A percentile compares a stretch with the other conserved stretches of the same genome.
phyloP scores from a whole-genome alignment of 2,329 filamentous ascomycete genomes.

The Exophiala sp. region DNA sequence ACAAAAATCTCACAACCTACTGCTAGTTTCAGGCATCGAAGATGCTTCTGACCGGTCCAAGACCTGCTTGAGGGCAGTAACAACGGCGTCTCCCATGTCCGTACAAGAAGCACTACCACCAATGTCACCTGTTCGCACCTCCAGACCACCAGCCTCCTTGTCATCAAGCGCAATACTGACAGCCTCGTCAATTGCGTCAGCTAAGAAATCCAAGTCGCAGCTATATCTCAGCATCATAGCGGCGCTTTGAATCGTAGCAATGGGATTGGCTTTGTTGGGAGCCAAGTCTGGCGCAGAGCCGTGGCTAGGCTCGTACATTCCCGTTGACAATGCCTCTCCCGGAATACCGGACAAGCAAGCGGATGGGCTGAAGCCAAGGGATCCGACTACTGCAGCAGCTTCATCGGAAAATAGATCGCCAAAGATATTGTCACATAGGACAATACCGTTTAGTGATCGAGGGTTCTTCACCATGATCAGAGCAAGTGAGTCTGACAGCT shows the following conservation, averaged over 20 bases:
- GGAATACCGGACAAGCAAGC: slow-evolving; percentile 80
- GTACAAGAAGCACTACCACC: slow-evolving; percentile 67
- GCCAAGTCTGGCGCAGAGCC: slow-evolving; percentile 45
- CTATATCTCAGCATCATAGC: slow-evolving; percentile 95
- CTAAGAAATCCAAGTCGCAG: slow-evolving; percentile 70
- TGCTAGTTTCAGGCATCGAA: slow-evolving; percentile 1
- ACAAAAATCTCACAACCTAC: slow-evolving; percentile 1
- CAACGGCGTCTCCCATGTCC: slow-evolving; percentile 72
- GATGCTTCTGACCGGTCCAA: background rate
- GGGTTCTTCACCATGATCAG: slow-evolving; percentile 94
- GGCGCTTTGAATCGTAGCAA: slow-evolving; percentile 83
- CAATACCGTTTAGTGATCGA: slow-evolving; percentile 73
- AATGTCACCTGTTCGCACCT: slow-evolving; percentile 74
- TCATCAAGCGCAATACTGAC: slow-evolving; percentile 72
- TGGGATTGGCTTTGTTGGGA: slow-evolving; percentile 78
- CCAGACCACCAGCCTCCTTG: slow-evolving; percentile 32
- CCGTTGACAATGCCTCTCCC: slow-evolving; percentile 53
- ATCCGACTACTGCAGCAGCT: slow-evolving; percentile 83
- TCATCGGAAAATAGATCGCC: slow-evolving; percentile 93
- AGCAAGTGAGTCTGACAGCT: slow-evolving; percentile 85
- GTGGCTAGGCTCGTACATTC: slow-evolving; percentile 93
- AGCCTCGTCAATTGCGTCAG: slow-evolving; percentile 72
- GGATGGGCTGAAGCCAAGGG: slow-evolving; percentile 77
- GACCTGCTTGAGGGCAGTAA: slow-evolving; percentile 6
- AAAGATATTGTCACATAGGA: slow-evolving; percentile 86